These are phyloP conservation scores for Lagerstroemia speciosa DNA, from an alignment of 345 rosid species.

Conservation along the genomic window DNA sequence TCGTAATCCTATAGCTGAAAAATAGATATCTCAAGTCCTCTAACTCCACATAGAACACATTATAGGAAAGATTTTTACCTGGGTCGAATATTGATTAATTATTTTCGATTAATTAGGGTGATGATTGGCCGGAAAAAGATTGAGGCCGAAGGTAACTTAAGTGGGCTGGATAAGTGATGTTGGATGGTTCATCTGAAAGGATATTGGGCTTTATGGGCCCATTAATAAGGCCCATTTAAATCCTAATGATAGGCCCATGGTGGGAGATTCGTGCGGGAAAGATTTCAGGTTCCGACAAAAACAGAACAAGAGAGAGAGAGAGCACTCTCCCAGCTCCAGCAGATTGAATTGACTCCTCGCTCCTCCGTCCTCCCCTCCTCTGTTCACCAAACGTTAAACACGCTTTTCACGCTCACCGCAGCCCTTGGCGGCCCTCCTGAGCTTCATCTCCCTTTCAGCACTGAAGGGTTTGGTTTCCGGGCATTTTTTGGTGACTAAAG, in stretches of 20 bases:
- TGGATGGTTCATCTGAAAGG: no score
- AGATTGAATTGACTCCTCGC: background rate
- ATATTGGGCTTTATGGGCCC: no score
- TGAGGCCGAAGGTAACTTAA: no score
- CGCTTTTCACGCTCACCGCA: background rate
- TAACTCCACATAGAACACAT: no score
- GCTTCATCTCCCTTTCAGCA: background rate
- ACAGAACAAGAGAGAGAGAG: background rate
- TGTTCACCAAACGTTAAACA: background rate
- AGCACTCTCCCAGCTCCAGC: background rate
- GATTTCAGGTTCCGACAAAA: background rate
- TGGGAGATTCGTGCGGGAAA: background rate
- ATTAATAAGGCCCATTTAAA: no score
- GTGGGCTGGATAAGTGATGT: no score
- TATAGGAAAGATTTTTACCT: no score
- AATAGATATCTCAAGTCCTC: no score
- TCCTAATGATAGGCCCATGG: background rate
- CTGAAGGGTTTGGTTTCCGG: background rate
- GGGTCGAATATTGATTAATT: no score
- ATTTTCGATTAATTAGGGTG: no score
- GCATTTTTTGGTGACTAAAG: conserved; percentile 1
- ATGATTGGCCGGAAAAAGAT: no score
- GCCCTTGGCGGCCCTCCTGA: background rate
- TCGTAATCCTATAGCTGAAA: no score
- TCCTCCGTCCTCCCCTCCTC: background rate